These are phyloP conservation scores for Kodamaea neixiangensis DNA, from an alignment of 805 yeast species.

Conservation along the genomic window DNA sequence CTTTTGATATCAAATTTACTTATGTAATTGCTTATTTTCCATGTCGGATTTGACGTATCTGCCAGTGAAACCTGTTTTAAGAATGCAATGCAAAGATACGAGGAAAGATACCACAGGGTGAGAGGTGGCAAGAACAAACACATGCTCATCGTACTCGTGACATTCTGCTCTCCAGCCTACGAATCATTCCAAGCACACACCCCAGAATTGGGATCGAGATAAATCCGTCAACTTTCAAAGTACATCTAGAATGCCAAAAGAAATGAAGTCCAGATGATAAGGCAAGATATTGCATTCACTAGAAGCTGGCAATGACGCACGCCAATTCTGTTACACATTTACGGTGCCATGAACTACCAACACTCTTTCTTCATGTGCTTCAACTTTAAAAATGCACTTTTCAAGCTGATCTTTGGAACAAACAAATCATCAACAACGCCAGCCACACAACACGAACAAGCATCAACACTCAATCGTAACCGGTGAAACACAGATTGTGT, in stretches of 20 bases:
- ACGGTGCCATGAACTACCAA: too few species aligned
- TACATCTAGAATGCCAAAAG: background rate
- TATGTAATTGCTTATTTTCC: background rate
- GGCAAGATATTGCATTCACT: background rate
- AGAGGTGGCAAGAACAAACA: background rate
- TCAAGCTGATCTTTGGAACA: too few species aligned
- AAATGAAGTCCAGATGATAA: background rate
- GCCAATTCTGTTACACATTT: background rate
- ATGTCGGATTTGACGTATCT: background rate
- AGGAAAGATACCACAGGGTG: background rate
- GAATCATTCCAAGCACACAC: background rate
- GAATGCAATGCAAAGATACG: background rate
- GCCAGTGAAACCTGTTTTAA: too few species aligned
- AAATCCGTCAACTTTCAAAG: background rate
- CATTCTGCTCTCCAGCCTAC: background rate
- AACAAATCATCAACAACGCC: too few species aligned
- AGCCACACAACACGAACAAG: too few species aligned
- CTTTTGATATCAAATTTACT: background rate
- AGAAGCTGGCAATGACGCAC: background rate
- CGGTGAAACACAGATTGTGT: background rate
- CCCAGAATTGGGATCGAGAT: too few species aligned
- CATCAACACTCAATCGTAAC: background rate
- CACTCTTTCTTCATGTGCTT: background rate
- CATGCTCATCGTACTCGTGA: background rate
- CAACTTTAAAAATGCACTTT: background rate